Conservation (phyloP, 1,284 basidiomycete species). For the Apiotrichum laibachii region DNA sequence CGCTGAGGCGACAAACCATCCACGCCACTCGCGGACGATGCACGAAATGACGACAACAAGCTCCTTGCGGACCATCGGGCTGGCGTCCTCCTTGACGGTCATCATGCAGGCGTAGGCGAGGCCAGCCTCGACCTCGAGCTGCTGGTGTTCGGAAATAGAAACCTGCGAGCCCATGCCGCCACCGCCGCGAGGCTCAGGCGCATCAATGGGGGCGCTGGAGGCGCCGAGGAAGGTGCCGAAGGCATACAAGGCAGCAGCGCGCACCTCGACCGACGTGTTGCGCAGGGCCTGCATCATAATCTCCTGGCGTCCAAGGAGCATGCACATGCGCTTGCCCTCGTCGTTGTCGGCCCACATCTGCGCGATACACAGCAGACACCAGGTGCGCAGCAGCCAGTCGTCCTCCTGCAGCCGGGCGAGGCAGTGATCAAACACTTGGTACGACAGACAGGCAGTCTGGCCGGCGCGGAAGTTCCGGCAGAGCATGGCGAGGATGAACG, state of each 20-base stretch:
- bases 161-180: constrained; percentile 83
- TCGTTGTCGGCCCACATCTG: constrained; percentile 93
- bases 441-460: constrained; percentile 79
- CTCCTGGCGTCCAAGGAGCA: constrained; percentile 73
- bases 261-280: constrained; percentile 89
- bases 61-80: constrained; percentile 94
- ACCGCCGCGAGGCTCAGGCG: constrained; percentile 66
- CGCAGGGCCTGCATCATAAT: constrained; percentile 77
- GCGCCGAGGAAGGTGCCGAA: constrained; percentile 92
- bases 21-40: constrained; percentile 91
- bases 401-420: constrained; percentile 76
- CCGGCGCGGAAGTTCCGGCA: constrained; percentile 83
- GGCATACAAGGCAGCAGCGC: constrained; percentile 86
- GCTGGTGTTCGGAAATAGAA: constrained; percentile 68
- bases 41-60: constrained; percentile 87
- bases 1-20: constrained; percentile 91
- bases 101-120: constrained; percentile 60
- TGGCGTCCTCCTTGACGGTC: constrained; percentile 83
- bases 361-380: constrained; percentile 89
- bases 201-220: constrained; percentile 63
- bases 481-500: constrained; percentile 91
- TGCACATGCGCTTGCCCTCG: constrained; percentile 81
- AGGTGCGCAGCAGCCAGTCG: constrained; percentile 89
- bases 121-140: constrained; percentile 60
- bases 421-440: constrained; percentile 86